Base-by-base conservation (phyloP, 2,329 filamentous ascomycete genomes). In the Lasiodiplodia hormozganensis region DNA sequence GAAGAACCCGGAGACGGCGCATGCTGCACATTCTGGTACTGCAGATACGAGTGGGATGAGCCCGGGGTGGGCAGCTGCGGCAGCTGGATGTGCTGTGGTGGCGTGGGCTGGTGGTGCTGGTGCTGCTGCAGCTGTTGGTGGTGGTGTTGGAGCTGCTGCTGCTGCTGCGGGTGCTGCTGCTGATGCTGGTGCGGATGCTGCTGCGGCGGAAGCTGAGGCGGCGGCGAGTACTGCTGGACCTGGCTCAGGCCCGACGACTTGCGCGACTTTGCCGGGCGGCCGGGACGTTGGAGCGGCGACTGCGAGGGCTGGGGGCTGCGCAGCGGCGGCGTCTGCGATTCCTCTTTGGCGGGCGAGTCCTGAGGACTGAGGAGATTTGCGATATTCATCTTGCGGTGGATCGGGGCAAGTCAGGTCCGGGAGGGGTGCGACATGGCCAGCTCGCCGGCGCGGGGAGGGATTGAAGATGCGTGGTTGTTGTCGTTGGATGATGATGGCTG, bases 341-440 rank as follows among this genome's bases (percentile, higher is more conserved):
- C 58, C 58, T 79, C 78, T 69, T 72, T 72, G 53, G 78, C 75
- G 64, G 81, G 76, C 72, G 80, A 80, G 69, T 84, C 81, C 70
- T 82, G 81, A 49, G 83, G 82, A 74, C 82, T 84, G 64, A 85
- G 74, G 64, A 85, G 76, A 57, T 81, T 82, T 73, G 82, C 82
- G 79, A 85, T 85, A 72, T 85, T 81, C 83, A 85, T 85, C 53
- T 23, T 31, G 53, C 4, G 3, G 54, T 5, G 34, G 54, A n/a
- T 11, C 11, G 31, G 54, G 11, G 54, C 16, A n/a, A 38, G n/a
- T 62, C 58, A 62, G 58, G 25, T 49, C 23, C 40, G 58, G 58
- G 25, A 49, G 40, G 58, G 40, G 40, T 49, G 58, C 58, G 58
- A 62, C 58, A 62, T 62, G 23, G 58, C 58, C 58, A 62, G 58